Evolutionary conservation across 140 eudicot genomes (phyloP).

Genomic region (Anethum foeniculum): DNA sequence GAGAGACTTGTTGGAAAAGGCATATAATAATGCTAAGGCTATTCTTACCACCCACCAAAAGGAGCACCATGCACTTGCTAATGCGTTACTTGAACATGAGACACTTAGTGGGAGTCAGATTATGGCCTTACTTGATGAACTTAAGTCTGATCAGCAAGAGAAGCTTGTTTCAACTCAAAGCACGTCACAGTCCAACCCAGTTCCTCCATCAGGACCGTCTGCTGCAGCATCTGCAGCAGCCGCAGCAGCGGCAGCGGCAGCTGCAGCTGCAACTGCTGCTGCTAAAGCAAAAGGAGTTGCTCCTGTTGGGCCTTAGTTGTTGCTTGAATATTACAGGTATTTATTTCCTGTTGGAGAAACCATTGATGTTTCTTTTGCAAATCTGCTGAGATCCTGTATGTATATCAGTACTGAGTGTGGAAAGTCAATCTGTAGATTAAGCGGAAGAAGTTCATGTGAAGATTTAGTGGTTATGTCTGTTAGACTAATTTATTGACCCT

Average conservation of each 20-base stretch:
- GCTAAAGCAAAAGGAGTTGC: slow-evolving; percentile 17
- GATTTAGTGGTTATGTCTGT: not conserved
- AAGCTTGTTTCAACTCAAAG: slow-evolving; percentile 35
- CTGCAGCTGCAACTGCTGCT: slow-evolving; percentile 12
- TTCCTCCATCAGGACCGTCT: slow-evolving; percentile 41
- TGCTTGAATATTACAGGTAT: not conserved
- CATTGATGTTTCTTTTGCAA: not conserved
- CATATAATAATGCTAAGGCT: slow-evolving; percentile 66
- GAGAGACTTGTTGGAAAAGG: slow-evolving; percentile 50
- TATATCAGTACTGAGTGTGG: slow-evolving; percentile 2
- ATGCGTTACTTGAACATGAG: slow-evolving; percentile 75
- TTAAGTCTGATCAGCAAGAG: slow-evolving; percentile 33
- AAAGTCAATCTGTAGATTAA: slow-evolving; percentile 5
- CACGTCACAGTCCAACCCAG: slow-evolving; percentile 40
- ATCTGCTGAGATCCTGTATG: not conserved
- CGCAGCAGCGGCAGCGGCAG: slow-evolving; percentile 25
- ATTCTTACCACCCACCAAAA: slow-evolving; percentile 50
- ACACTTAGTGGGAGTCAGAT: slow-evolving; percentile 79
- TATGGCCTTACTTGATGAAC: slow-evolving; percentile 46
- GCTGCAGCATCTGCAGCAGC: slow-evolving; percentile 58
- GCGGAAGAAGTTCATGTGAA: not conserved
- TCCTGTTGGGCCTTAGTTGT: slow-evolving; percentile 13
- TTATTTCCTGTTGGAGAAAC: not conserved
- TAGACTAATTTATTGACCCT: not conserved
- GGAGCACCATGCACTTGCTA: slow-evolving; percentile 78